Evolutionary conservation across 345 rosid genomes (phyloP).

Genomic region (Euphorbia lathyris): DNA sequence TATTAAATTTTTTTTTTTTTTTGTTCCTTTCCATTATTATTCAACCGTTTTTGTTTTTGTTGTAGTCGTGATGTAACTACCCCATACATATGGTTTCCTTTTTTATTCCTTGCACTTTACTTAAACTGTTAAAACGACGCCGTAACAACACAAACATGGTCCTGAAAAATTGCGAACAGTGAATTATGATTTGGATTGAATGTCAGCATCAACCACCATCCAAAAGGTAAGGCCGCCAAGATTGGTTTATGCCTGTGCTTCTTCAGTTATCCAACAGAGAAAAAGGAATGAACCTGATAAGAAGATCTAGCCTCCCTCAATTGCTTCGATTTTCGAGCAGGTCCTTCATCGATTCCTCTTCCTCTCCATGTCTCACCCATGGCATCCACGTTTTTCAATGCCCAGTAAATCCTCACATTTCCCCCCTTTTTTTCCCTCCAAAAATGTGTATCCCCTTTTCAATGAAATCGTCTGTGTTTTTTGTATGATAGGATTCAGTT

Average conservation of each 20-base stretch:
- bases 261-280: neutral
- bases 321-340: conserved; percentile 42
- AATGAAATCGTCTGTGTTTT: neutral
- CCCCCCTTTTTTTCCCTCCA: neutral
- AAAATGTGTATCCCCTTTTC: neutral
- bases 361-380: conserved; percentile 46
- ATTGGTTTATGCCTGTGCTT: neutral
- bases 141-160: neutral
- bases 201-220: conserved; percentile 7
- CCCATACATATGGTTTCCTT: no score
- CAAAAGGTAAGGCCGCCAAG: conserved; percentile 18
- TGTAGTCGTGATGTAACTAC: no score
- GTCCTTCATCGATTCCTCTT: conserved; percentile 48
- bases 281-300: conserved; percentile 31
- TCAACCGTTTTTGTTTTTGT: no score
- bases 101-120: no score
- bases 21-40: no score
- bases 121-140: neutral
- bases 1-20: no score
- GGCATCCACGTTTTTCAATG: conserved; percentile 96
- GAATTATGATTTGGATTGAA: neutral
- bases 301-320: conserved; percentile 29
- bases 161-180: neutral
- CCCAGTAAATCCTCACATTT: conserved; percentile 46
- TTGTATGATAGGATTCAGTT: conserved; percentile 54